Conservation (phyloP, 441 rosid species). For the Erysimum cheiri region DNA sequence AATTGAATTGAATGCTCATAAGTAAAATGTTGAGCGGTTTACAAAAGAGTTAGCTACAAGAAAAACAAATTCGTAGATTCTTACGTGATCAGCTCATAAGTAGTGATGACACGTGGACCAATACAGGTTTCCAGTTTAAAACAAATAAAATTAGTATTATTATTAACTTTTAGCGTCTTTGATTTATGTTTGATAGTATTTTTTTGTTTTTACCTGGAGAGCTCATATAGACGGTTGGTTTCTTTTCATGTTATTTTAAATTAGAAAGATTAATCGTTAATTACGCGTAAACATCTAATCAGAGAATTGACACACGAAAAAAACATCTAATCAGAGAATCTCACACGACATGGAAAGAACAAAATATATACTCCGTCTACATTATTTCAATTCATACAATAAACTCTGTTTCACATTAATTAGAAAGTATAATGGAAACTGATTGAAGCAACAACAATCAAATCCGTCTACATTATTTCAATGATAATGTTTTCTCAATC, state of each 20-base stretch:
- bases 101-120: conserved; percentile 69
- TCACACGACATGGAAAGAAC: conserved; percentile 33
- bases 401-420: conserved; percentile 30
- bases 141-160: background rate
- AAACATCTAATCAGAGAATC: conserved; percentile 42
- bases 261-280: conserved; percentile 28
- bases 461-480: conserved; percentile 15
- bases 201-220: background rate
- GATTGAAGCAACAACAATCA: conserved; percentile 33
- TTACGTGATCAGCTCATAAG: conserved; percentile 28
- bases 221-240: conserved; percentile 16
- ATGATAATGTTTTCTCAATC: conserved; percentile 31
- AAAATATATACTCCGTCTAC: too few species aligned
- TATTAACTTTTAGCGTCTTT: background rate
- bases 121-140: conserved; percentile 19
- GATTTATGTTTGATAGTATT: background rate
- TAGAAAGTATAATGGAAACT: conserved; percentile 30
- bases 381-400: too few species aligned
- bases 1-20: conserved; percentile 27
- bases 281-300: conserved; percentile 43
- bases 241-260: background rate
- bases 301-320: conserved; percentile 24
- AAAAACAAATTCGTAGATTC: conserved; percentile 24
- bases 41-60: background rate
- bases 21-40: background rate